Conservation (phyloP, 192 early-diverging fungal genomes). For the Blastocladiella britannica region DNA sequence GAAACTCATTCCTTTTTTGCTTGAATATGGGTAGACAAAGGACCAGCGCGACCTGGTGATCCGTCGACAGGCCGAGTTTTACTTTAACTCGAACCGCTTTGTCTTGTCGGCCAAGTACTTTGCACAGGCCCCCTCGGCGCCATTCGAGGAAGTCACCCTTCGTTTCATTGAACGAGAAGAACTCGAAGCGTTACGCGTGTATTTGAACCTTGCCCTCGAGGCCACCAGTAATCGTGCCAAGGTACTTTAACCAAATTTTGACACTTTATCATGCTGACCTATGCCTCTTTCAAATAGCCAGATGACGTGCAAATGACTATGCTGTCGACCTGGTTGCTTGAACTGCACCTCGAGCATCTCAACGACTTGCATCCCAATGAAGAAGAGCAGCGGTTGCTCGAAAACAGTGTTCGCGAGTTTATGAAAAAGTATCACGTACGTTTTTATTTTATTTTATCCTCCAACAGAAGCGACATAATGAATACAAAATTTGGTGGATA, state of each 20-base stretch:
- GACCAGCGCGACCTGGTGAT: constrained; percentile 54
- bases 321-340: constrained; percentile 69
- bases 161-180: constrained; percentile 59
- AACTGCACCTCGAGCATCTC: constrained; percentile 60
- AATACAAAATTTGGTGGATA: constrained; percentile 2
- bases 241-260: constrained; percentile 10
- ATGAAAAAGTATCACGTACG: constrained; percentile 46
- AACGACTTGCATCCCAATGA: constrained; percentile 40
- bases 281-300: constrained; percentile 14
- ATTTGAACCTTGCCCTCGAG: constrained; percentile 51
- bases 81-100: constrained; percentile 52
- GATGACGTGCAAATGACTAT: constrained; percentile 61
- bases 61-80: constrained; percentile 68
- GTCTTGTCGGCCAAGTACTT: constrained; percentile 62
- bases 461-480: constrained; percentile 16
- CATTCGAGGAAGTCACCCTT: constrained; percentile 82
- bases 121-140: constrained; percentile 48
- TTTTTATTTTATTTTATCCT: neutral
- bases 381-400: constrained; percentile 33
- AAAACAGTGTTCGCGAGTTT: constrained; percentile 51
- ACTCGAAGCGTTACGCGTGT: constrained; percentile 50
- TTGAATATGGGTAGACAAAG: constrained; percentile 10
- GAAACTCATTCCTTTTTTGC: too few species aligned
- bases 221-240: constrained; percentile 3
- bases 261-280: constrained; percentile 4